Percentiles rank a stretch among this genome's conserved stretches.
These are phyloP conservation scores for Caryopteris hybrid DNA, from an alignment of 305 asterid species.

Conservation along the genomic window DNA sequence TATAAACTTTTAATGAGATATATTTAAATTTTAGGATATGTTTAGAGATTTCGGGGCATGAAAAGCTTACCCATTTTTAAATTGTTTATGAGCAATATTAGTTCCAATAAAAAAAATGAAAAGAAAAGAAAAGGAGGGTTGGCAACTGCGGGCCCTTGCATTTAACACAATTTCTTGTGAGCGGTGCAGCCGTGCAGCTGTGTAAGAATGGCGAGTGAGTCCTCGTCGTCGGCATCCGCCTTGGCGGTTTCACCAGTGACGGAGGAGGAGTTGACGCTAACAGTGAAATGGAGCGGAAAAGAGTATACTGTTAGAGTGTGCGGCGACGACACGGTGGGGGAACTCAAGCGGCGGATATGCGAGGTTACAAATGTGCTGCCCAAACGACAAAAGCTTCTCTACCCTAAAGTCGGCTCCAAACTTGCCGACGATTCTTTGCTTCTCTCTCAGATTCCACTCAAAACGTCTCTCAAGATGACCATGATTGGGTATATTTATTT, in stretches of 20 bases:
- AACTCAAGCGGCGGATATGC: slow-evolving; percentile 82
- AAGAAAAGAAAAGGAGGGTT: too few species aligned
- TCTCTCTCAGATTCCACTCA: slow-evolving; percentile 77
- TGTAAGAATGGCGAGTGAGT: slow-evolving; percentile 31
- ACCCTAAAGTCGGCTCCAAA: slow-evolving; percentile 83
- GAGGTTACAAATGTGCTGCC: slow-evolving; percentile 85
- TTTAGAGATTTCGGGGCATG: too few species aligned
- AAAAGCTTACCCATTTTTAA: too few species aligned
- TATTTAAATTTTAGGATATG: too few species aligned
- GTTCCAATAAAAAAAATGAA: too few species aligned
- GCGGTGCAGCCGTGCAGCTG: background rate
- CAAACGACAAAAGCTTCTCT: slow-evolving; percentile 89
- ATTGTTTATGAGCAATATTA: too few species aligned
- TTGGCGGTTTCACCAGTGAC: slow-evolving; percentile 47
- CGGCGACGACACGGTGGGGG: slow-evolving; percentile 89
- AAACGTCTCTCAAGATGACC: slow-evolving; percentile 78
- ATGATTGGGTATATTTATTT: slow-evolving; percentile 71
- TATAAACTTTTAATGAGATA: too few species aligned
- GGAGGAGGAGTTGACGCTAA: slow-evolving; percentile 79
- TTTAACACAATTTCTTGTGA: background rate
- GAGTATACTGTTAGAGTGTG: slow-evolving; percentile 85
- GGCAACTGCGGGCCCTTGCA: too few species aligned
- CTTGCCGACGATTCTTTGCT: slow-evolving; percentile 74
- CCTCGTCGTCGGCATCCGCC: slow-evolving; percentile 44
- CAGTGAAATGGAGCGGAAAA: slow-evolving; percentile 94